Percentiles rank a stretch among this genome's conserved stretches.
Conservation (phyloP, 352 stramenopile species). For the Pythium vanterpoolii region DNA sequence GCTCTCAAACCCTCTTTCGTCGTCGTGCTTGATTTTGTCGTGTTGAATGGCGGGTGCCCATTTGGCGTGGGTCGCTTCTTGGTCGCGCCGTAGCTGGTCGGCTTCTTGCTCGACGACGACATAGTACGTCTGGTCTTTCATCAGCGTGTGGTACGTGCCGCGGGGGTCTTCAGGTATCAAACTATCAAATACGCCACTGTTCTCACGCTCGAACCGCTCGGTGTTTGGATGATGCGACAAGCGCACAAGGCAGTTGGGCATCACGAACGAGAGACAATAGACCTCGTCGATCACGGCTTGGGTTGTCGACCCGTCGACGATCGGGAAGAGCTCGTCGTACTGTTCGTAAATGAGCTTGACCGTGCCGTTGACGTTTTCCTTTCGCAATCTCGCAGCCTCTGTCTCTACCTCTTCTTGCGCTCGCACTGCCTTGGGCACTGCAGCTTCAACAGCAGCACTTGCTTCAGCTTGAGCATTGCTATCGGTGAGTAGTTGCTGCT, state of each 20-base stretch:
- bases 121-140: slow-evolving; percentile 71
- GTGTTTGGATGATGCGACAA: slow-evolving; percentile 48
- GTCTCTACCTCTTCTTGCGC: slow-evolving; percentile 21
- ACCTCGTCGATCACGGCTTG: slow-evolving; percentile 73
- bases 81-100: slow-evolving; percentile 64
- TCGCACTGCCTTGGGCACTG: not conserved
- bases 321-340: slow-evolving; percentile 84
- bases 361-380: slow-evolving; percentile 53
- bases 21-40: slow-evolving; percentile 37
- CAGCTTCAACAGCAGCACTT: slow-evolving; percentile 9
- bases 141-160: slow-evolving; percentile 66
- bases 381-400: slow-evolving; percentile 32
- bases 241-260: slow-evolving; percentile 82
- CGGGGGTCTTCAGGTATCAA: slow-evolving; percentile 64
- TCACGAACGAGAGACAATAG: slow-evolving; percentile 88
- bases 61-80: slow-evolving; percentile 53
- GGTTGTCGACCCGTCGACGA: slow-evolving; percentile 74
- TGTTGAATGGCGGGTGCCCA: slow-evolving; percentile 37
- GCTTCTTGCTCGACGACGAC: slow-evolving; percentile 81
- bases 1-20: slow-evolving; percentile 72
- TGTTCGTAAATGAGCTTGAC: slow-evolving; percentile 85
- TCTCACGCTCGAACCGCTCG: slow-evolving; percentile 54
- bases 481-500: not conserved
- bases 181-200: slow-evolving; percentile 47
- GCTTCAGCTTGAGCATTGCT: not conserved